Evolutionary conservation across 2,329 filamentous ascomycete species (phyloP).

Genomic region (Aspergillus luchuensis): DNA sequence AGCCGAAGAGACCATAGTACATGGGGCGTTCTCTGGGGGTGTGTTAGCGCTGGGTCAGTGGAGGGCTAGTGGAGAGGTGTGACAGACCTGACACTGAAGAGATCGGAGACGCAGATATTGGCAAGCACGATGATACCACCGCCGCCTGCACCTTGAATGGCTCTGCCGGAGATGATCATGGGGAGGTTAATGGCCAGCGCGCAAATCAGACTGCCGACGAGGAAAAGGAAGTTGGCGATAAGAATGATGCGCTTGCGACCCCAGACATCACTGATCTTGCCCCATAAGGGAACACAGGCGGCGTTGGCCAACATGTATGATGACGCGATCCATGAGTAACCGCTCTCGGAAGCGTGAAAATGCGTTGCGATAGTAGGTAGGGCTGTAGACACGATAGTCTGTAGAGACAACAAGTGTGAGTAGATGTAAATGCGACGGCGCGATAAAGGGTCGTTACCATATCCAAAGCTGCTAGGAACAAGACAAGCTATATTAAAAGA

Average conservation of each 20-base stretch:
- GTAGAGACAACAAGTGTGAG: conserved; percentile 13
- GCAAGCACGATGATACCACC: conserved; percentile 66
- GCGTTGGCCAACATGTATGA: conserved; percentile 51
- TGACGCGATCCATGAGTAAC: conserved; percentile 53
- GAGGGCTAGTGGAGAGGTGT: neutral
- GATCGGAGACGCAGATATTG: conserved; percentile 65
- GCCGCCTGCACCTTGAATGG: conserved; percentile 64
- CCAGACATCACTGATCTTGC: conserved; percentile 68
- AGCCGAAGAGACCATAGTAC: conserved; percentile 64
- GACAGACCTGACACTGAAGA: conserved; percentile 60
- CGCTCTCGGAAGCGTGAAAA: conserved; percentile 46
- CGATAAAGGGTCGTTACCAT: conserved; percentile 44
- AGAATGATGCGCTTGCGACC: conserved; percentile 66
- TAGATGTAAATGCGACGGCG: neutral
- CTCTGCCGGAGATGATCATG: conserved; percentile 64
- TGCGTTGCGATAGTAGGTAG: conserved; percentile 47
- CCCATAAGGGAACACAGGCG: conserved; percentile 59
- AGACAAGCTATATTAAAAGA: conserved; percentile 47
- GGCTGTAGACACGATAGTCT: conserved; percentile 50
- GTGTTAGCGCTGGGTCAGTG: conserved; percentile 10
- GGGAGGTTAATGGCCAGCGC: conserved; percentile 59
- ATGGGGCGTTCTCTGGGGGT: conserved; percentile 53
- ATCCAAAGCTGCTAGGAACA: conserved; percentile 63
- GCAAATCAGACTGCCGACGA: conserved; percentile 63
- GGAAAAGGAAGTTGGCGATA: conserved; percentile 62